Evolutionary conservation across 2,329 filamentous ascomycete species (phyloP).

Genomic region (Westerdykella ornata): DNA sequence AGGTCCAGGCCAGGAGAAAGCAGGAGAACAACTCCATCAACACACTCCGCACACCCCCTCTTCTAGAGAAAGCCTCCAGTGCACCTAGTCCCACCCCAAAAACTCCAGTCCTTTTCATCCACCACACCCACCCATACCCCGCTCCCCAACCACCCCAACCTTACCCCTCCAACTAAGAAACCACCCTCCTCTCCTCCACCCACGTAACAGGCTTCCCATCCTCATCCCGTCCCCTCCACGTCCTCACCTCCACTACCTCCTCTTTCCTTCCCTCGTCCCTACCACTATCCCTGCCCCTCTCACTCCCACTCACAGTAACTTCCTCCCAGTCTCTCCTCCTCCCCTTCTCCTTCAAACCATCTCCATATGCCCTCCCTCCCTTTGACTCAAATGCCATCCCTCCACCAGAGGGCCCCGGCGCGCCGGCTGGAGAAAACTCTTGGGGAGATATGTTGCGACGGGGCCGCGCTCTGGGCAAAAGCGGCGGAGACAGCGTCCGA

Average conservation of each 20-base stretch:
- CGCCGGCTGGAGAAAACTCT: slow-evolving; percentile 1
- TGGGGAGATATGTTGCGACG: slow-evolving; percentile 8
- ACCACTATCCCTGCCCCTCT: neutral
- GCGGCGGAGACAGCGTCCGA: neutral
- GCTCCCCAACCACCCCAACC: neutral
- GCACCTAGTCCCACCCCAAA: neutral
- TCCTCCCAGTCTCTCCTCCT: slow-evolving; percentile 16
- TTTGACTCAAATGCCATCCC: too few species aligned
- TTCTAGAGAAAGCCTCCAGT: too few species aligned
- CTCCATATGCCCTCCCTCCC: too few species aligned
- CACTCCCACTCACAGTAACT: slow-evolving; percentile 23
- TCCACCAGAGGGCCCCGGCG: neutral
- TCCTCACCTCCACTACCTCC: slow-evolving; percentile 15
- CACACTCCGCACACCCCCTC: neutral
- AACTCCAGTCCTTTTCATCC: neutral
- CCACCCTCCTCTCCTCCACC: slow-evolving; percentile 18
- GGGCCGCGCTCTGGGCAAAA: slow-evolving; percentile 5
- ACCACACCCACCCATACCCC: neutral
- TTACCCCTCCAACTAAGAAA: too few species aligned
- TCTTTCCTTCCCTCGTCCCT: slow-evolving; percentile 4
- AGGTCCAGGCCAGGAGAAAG: neutral
- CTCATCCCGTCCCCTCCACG: slow-evolving; percentile 26
- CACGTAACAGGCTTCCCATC: slow-evolving; percentile 22
- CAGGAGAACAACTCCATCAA: neutral
- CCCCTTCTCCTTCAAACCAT: neutral